Evolutionary conservation across 768 basidiomycete genomes (phyloP).

Genomic region (Tremella fuciformis): DNA sequence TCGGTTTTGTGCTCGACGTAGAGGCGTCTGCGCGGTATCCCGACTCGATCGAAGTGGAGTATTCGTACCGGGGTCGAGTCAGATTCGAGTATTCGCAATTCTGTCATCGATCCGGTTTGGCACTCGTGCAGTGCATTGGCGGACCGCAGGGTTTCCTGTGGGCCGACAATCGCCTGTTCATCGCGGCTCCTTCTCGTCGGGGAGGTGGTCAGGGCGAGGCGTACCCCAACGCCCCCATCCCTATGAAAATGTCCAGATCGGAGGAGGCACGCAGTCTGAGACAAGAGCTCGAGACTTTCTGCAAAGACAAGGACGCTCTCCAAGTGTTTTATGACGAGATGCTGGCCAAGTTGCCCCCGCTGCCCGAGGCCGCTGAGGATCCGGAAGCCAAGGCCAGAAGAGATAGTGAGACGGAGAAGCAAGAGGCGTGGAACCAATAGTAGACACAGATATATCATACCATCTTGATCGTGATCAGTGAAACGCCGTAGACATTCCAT

Average conservation of each 20-base stretch:
- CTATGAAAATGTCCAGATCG: conserved; percentile 54
- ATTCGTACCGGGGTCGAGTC: conserved; percentile 74
- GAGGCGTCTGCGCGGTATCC: conserved; percentile 76
- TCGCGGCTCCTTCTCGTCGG: conserved; percentile 54
- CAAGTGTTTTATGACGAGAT: conserved; percentile 71
- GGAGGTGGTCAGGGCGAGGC: conserved; percentile 54
- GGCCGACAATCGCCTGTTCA: conserved; percentile 72
- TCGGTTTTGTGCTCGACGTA: conserved; percentile 70
- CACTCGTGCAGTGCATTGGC: conserved; percentile 83
- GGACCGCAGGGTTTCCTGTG: conserved; percentile 78
- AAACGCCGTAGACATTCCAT: not conserved
- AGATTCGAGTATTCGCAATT: conserved; percentile 82
- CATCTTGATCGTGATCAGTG: too few species aligned
- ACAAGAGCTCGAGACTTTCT: conserved; percentile 63
- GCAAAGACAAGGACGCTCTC: conserved; percentile 60
- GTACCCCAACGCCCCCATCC: conserved; percentile 29
- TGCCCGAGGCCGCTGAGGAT: not conserved
- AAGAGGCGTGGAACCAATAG: conserved; percentile 4
- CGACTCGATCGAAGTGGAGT: conserved; percentile 75
- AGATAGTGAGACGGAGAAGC: conserved; percentile 8
- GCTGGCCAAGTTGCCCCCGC: conserved; percentile 52
- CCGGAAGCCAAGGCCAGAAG: too few species aligned
- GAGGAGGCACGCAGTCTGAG: conserved; percentile 65
- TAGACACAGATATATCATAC: too few species aligned
- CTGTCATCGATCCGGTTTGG: conserved; percentile 82